Evolutionary conservation across 2,329 filamentous ascomycete genomes (phyloP), one percentile per base, ranked within the genome.

Genomic region (Neonectria neomacrospora): DNA sequence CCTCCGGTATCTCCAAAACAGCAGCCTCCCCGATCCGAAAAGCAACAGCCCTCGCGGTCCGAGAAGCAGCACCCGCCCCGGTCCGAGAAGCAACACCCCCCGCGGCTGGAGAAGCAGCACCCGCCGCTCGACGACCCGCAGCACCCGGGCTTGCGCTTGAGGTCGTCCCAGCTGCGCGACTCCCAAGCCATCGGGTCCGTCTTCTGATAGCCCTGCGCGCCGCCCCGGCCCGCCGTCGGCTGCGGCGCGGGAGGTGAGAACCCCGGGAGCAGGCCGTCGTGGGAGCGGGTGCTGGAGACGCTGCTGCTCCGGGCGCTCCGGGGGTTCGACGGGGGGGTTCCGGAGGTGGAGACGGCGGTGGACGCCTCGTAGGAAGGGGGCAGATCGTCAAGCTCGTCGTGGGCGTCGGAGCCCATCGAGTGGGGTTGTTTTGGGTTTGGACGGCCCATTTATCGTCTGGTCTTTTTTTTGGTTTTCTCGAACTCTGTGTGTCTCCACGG

Each of bases 321-420:
- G 26, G 6, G 26, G n/a, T 42, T 20, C n/a, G 50, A 10, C n/a
- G 54, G 42, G 23, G 41, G 18, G 42, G 44, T 23, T 12, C 41
- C 16, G 23, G 16, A 37, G 26, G 18, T 20, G 26, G 59, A 39
- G 41, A 20, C 34, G 42, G 37, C 34, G 16, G 60, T 54, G 42
- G 60, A 63, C 8, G 54, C 60, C 41, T 63, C 60, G 44, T 63
- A 63, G 16, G 60, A 54, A 26, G 60, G 60, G 28, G 60, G 60
- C 26, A 30, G 41, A 48, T 63, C 60, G 11, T 62, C 47, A 42
- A 58, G 54, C 22, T 48, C 60, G 34, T 58, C 23, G 53, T 54
- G 22, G 30, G 22, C 14, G 16, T 47, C n/a, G n/a, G 45, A 26
- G 28, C 30, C 28, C 30, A 34, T 28, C 26, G 51, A 8, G 45